Percentiles rank a stretch among this genome's conserved stretches.
These are phyloP conservation scores for Kwoniella dendrophila DNA, from an alignment of 768 basidiomycete species.

Conservation along the genomic window DNA sequence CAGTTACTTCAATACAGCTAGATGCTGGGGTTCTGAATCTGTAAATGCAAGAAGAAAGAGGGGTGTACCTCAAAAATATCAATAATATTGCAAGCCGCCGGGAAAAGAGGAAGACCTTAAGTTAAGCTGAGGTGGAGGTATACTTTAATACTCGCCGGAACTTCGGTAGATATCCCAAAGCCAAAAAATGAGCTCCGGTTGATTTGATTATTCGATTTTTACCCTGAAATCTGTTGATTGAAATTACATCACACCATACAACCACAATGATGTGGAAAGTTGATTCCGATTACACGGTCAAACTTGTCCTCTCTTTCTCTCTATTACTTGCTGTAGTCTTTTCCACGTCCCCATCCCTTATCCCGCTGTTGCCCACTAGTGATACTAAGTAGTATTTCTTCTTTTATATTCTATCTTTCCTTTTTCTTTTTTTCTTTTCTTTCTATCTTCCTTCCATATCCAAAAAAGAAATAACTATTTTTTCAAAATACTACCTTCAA, in stretches of 20 bases:
- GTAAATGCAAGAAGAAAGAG: too few relatives aligned
- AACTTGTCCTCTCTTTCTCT: neutral
- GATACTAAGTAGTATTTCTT: neutral
- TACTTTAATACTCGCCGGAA: too few relatives aligned
- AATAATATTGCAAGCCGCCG: constrained; percentile 7
- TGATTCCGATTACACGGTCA: constrained; percentile 9
- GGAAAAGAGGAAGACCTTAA: neutral
- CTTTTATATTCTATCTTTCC: neutral
- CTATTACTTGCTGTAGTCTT: too few relatives aligned
- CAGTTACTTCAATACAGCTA: too few relatives aligned
- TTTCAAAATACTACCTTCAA: constrained; percentile 26
- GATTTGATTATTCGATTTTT: neutral
- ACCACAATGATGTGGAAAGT: too few relatives aligned
- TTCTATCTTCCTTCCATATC: constrained; percentile 1
- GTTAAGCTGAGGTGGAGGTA: too few relatives aligned
- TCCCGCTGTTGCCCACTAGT: constrained; percentile 5
- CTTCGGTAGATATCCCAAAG: neutral
- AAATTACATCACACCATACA: neutral
- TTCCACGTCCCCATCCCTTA: neutral
- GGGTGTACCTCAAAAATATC: too few relatives aligned
- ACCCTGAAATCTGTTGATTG: neutral
- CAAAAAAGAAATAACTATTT: neutral
- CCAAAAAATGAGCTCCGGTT: neutral
- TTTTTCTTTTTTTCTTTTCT: constrained; percentile 20
- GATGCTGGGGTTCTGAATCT: too few relatives aligned